phyloP scores from a whole-genome alignment of 2,329 filamentous ascomycete species.

The Penicillium sp. region DNA sequence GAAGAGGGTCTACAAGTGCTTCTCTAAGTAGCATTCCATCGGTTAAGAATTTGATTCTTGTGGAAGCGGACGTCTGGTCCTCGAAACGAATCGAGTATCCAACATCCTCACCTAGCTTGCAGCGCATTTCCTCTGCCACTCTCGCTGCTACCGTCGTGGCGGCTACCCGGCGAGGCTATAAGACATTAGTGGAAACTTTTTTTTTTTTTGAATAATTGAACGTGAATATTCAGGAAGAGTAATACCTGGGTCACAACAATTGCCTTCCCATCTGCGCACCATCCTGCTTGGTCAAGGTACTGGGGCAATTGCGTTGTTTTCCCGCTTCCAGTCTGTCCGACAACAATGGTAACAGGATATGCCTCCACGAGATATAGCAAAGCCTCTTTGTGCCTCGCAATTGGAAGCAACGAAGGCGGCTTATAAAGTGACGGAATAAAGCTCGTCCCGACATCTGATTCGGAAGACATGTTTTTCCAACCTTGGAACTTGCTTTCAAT shows the following conservation, averaged over 20 bases:
- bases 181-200: constrained; percentile 4
- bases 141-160: constrained; percentile 86
- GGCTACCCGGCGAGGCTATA: constrained; percentile 83
- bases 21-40: constrained; percentile 91
- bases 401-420: constrained; percentile 80
- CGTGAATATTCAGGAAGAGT: constrained; percentile 30
- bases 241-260: constrained; percentile 89
- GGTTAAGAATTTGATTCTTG: constrained; percentile 92
- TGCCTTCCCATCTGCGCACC: constrained; percentile 80
- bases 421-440: constrained; percentile 85
- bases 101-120: constrained; percentile 84
- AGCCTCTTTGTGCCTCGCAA: constrained; percentile 78
- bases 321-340: constrained; percentile 92
- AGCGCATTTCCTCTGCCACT: constrained; percentile 87
- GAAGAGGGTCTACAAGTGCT: constrained; percentile 86
- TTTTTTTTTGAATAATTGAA: not conserved
- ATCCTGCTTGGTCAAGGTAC: constrained; percentile 84
- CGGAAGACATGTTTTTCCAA: constrained; percentile 44
- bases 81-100: constrained; percentile 94
- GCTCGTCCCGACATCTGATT: constrained; percentile 49
- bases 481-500: not conserved
- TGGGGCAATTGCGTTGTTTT: constrained; percentile 97
- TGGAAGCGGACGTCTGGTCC: constrained; percentile 83
- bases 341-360: constrained; percentile 81
- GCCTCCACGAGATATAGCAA: constrained; percentile 87